These are phyloP conservation scores for Agrocybe praecox DNA, from an alignment of 768 basidiomycete genomes.

Conservation along the genomic window DNA sequence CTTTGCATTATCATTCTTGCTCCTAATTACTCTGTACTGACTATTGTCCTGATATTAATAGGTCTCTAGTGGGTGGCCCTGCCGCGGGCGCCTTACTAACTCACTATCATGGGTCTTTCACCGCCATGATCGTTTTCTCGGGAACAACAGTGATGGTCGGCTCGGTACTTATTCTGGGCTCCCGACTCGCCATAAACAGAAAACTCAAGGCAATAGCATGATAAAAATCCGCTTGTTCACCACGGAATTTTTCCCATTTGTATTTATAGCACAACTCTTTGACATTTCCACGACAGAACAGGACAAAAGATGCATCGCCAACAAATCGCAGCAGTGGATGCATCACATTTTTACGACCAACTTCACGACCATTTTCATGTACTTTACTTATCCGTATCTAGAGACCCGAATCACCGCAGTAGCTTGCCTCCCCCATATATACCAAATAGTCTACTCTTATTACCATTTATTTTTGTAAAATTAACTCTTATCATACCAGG, in stretches of 20 bases:
- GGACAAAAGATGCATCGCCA: not conserved
- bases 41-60: conserved; percentile 25
- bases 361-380: no score
- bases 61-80: conserved; percentile 66
- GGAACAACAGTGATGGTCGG: conserved; percentile 62
- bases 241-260: not conserved
- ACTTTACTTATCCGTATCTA: no score
- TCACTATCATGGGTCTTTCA: conserved; percentile 43
- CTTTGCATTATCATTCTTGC: not conserved
- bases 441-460: no score
- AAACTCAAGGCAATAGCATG: conserved; percentile 50
- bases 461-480: no score
- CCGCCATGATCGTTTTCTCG: conserved; percentile 59
- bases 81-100: conserved; percentile 60
- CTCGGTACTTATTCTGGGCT: conserved; percentile 55
- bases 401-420: no score
- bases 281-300: not conserved
- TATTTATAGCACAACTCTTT: not conserved
- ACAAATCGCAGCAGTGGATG: no score
- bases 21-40: not conserved
- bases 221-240: not conserved
- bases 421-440: no score
- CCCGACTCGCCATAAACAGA: conserved; percentile 47
- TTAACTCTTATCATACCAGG: no score
- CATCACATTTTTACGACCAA: no score